A percentile compares a stretch with the other conserved stretches of the same genome.
Conservation (phyloP, 1,284 basidiomycete genomes). For the Pyrrhoderma lamaoense region DNA sequence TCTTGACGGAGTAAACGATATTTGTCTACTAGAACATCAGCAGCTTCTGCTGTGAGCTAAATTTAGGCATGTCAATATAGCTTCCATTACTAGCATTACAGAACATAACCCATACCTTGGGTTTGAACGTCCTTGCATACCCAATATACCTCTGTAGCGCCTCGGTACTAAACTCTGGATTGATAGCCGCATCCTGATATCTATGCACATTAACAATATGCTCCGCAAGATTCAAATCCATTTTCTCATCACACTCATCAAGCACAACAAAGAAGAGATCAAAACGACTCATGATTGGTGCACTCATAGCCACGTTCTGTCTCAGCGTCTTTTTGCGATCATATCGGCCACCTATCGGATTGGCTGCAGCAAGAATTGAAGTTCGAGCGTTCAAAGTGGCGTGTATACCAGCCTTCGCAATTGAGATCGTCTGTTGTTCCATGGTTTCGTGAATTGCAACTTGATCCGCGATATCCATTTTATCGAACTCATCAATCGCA, state of each 20-base stretch:
- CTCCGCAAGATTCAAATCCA: conserved; percentile 89
- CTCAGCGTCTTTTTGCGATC: conserved; percentile 91
- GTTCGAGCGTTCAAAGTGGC: conserved; percentile 97
- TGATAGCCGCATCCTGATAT: conserved; percentile 90
- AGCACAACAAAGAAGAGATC: conserved; percentile 98
- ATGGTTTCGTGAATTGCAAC: conserved; percentile 99
- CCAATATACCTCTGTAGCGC: conserved; percentile 94
- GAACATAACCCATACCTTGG: conserved; percentile 57
- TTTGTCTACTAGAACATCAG: conserved; percentile 92
- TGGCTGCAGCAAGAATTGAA: conserved; percentile 96
- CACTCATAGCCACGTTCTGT: conserved; percentile 97
- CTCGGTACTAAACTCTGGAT: conserved; percentile 96
- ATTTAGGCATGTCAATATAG: too few relatives aligned
- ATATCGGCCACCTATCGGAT: conserved; percentile 94
- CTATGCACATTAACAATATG: conserved; percentile 99
- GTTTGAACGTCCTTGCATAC: conserved; percentile 94
- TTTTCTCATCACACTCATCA: conserved; percentile 93
- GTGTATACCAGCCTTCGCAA: conserved; percentile 98
- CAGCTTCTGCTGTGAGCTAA: conserved; percentile 87
- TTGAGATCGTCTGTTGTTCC: conserved; percentile 99
- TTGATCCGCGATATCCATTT: conserved; percentile 99
- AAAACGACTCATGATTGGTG: conserved; percentile 99
- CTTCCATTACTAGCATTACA: too few relatives aligned
- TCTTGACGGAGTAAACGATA: conserved; percentile 91
- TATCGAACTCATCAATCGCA: conserved; percentile 99